Evolutionary conservation across 768 basidiomycete species (phyloP).

Genomic region (Xerocomellus amylosporus): DNA sequence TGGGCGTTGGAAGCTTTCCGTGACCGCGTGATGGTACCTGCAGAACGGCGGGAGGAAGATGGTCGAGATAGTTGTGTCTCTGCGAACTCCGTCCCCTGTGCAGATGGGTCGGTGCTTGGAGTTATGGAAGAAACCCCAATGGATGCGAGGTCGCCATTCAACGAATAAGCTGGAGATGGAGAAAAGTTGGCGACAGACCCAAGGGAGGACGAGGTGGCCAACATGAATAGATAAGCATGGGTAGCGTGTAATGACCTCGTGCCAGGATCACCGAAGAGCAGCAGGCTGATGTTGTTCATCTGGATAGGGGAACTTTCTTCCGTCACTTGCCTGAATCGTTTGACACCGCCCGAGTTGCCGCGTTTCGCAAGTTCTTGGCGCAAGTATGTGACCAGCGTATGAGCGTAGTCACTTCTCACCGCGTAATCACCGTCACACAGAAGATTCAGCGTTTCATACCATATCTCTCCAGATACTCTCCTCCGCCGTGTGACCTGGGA

Average conservation of each 20-base stretch:
- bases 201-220: constrained; percentile 69
- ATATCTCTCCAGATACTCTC: constrained; percentile 74
- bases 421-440: constrained; percentile 75
- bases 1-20: constrained; percentile 57
- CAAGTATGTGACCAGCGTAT: constrained; percentile 73
- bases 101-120: constrained; percentile 31
- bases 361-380: constrained; percentile 69
- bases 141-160: constrained; percentile 29
- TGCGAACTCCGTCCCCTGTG: constrained; percentile 16
- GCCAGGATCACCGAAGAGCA: constrained; percentile 57
- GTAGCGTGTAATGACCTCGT: constrained; percentile 75
- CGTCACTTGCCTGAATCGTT: constrained; percentile 43
- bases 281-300: constrained; percentile 42
- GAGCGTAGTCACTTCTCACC: constrained; percentile 77
- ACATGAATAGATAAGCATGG: constrained; percentile 76
- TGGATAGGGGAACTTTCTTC: constrained; percentile 49
- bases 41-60: constrained; percentile 47
- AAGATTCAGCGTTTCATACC: constrained; percentile 87
- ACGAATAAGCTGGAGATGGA: constrained; percentile 41
- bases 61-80: constrained; percentile 31
- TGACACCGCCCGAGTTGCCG: constrained; percentile 44
- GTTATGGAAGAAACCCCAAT: constrained; percentile 31
- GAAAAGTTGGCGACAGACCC: constrained; percentile 42
- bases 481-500: constrained; percentile 53
- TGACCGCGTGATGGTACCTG: constrained; percentile 47